Base-by-base conservation (phyloP, 2,329 filamentous ascomycete species). In the Sclerotinia minor region DNA sequence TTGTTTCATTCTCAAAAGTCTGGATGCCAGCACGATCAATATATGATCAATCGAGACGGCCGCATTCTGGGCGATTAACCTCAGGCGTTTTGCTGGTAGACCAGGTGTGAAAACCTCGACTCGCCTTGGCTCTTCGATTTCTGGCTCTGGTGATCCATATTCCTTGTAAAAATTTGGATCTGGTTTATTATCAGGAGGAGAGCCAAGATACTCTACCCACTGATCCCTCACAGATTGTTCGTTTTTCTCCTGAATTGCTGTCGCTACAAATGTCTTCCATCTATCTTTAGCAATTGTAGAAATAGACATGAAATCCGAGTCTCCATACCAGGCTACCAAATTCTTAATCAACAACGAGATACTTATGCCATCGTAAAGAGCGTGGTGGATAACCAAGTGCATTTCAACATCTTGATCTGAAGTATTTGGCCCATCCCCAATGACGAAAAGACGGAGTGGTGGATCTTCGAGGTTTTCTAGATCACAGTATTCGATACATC, bases 301-400 rank as follows among this genome's bases (percentile, higher is more conserved):
- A 32, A 85, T 72, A 65, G 83, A 24, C 32, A 57, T 41, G 6
- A 35, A 24, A 1, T 80, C 19, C 80, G 78, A 5, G 75, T 74
- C 21, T 72, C 74, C 50, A 73, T 79, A 79, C 77, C 87, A 47
- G 81, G 73, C 70, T 69, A 82, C 77, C 17, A 89, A 78, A 52
- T 84, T 78, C 19, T 83, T 75, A 29, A 92, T 80, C 7, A 96
- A 79, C 0, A 83, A 76, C 0, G 88, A 85, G 5, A 97, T 80
- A 73, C 91, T 95, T 69, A 96, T 83, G 7, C 89, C 93, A 76
- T 97, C 94, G 75, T 97, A 98, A 0, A 97, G 81, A 0, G 91
- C 91, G 76, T 98, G 94, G 71, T 97, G 93, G 5, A 97, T 89
- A 35, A 82, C 82, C 6, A 92, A 80, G 2, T 84, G 71, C 11